Conservation (phyloP, 2,329 filamentous ascomycete genomes). For the Leptographium flavum region DNA sequence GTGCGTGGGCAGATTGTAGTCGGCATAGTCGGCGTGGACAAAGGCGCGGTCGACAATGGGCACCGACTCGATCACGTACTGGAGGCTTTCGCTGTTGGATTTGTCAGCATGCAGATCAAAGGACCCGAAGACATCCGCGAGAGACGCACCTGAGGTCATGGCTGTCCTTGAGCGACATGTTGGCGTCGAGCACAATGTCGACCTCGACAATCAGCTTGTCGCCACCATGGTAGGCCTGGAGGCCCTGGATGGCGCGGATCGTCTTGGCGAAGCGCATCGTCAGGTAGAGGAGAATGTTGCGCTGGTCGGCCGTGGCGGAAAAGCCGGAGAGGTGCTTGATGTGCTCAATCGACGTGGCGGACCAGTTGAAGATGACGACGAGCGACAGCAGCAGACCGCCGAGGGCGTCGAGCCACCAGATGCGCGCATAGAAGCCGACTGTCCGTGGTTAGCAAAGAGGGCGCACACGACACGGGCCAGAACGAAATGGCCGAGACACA, state of each 20-base stretch:
- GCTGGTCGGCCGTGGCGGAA: constrained; percentile 64
- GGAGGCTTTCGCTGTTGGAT: constrained; percentile 46
- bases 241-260: constrained; percentile 72
- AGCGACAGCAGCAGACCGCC: constrained; percentile 66
- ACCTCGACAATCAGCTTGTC: constrained; percentile 74
- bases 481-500: constrained; percentile 18
- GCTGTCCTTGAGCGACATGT: constrained; percentile 60
- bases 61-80: constrained; percentile 74
- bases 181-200: constrained; percentile 69
- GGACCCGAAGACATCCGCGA: not conserved
- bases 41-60: constrained; percentile 63
- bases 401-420: constrained; percentile 76
- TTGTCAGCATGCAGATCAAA: not conserved
- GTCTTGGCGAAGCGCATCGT: constrained; percentile 88
- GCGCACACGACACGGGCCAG: not conserved
- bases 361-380: constrained; percentile 72
- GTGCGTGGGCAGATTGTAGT: constrained; percentile 46
- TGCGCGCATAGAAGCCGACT: constrained; percentile 58
- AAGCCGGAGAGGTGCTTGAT: constrained; percentile 71
- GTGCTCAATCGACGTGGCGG: constrained; percentile 56
- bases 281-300: constrained; percentile 76
- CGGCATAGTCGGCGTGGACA: constrained; percentile 52
- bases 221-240: constrained; percentile 73
- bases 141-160: constrained; percentile 51
- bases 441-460: constrained; percentile 1